Evolutionary conservation across 805 yeast species (phyloP).

Genomic region (Zygosaccharomyces bisporus): DNA sequence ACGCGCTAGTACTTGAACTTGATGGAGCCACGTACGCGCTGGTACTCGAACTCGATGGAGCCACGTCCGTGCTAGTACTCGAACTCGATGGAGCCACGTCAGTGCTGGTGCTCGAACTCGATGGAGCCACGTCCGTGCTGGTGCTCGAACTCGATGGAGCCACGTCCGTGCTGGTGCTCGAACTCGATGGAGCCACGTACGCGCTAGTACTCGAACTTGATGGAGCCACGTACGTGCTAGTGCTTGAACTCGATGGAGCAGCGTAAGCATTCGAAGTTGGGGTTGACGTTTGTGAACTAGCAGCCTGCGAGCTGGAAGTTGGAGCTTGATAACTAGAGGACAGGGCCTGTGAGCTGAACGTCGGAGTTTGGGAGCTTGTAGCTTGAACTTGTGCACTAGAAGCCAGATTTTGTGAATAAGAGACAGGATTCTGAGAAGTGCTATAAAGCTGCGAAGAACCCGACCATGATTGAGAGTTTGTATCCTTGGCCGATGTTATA

Average conservation of each 20-base stretch:
- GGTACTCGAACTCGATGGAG: background rate
- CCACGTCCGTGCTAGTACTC: background rate
- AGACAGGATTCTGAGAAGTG: background rate
- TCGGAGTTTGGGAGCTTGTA: background rate
- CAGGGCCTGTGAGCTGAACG: background rate
- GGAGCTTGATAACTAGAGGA: background rate
- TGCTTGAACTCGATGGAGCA: background rate
- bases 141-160: background rate
- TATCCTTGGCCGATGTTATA: background rate
- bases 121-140: too few relatives aligned
- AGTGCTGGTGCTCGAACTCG: background rate
- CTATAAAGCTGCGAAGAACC: background rate
- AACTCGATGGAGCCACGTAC: background rate
- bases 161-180: constrained; percentile 1
- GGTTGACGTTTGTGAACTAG: background rate
- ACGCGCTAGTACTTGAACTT: background rate
- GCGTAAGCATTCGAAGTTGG: background rate
- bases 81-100: background rate
- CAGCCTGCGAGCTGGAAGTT: background rate
- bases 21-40: background rate
- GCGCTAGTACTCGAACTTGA: too few relatives aligned
- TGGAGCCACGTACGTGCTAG: background rate
- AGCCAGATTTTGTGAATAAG: background rate
- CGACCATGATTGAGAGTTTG: constrained; percentile 3
- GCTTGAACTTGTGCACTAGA: background rate